Evolutionary conservation across 177 flowering plant genomes (phyloP).

Genomic region (Telopea speciosissima): DNA sequence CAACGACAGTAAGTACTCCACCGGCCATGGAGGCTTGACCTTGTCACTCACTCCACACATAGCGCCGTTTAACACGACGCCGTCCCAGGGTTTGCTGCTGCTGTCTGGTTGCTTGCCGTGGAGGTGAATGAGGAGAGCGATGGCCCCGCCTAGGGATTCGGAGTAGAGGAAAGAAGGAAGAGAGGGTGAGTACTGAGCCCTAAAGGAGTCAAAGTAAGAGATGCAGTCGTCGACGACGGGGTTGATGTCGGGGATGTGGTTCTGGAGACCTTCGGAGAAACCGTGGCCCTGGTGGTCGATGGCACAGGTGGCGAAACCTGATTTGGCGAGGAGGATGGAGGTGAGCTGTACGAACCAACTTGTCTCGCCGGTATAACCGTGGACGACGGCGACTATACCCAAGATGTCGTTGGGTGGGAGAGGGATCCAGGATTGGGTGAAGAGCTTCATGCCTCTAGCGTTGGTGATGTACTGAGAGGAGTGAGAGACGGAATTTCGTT

Average conservation of each 20-base stretch:
- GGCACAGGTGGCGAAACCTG: conserved; percentile 78
- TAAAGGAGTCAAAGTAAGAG: conserved; percentile 57
- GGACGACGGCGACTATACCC: conserved; percentile 66
- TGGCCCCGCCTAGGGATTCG: conserved; percentile 94
- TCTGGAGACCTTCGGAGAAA: conserved; percentile 50
- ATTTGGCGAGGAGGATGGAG: conserved; percentile 55
- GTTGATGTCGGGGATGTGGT: conserved; percentile 79
- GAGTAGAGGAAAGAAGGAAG: conserved; percentile 76
- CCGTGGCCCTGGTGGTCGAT: conserved; percentile 98
- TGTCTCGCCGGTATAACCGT: conserved; percentile 89
- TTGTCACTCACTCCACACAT: conserved; percentile 91
- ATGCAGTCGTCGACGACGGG: conserved; percentile 88
- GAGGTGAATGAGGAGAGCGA: conserved; percentile 67
- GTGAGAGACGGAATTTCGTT: conserved; percentile 64
- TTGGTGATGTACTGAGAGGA: conserved; percentile 59
- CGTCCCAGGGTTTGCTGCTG: conserved; percentile 38
- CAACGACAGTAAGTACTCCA: conserved; percentile 63
- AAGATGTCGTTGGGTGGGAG: conserved; percentile 35
- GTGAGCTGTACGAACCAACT: conserved; percentile 83
- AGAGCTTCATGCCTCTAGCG: conserved; percentile 68
- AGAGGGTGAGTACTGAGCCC: conserved; percentile 33
- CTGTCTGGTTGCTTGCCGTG: conserved; percentile 20
- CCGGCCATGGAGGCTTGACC: conserved; percentile 95
- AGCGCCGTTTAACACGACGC: conserved; percentile 78
- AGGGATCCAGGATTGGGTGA: conserved; percentile 91